Evolutionary conservation across 441 rosid species (phyloP), one percentile per base, ranked within the genome.

Genomic region (Arabidopsis lyrata): DNA sequence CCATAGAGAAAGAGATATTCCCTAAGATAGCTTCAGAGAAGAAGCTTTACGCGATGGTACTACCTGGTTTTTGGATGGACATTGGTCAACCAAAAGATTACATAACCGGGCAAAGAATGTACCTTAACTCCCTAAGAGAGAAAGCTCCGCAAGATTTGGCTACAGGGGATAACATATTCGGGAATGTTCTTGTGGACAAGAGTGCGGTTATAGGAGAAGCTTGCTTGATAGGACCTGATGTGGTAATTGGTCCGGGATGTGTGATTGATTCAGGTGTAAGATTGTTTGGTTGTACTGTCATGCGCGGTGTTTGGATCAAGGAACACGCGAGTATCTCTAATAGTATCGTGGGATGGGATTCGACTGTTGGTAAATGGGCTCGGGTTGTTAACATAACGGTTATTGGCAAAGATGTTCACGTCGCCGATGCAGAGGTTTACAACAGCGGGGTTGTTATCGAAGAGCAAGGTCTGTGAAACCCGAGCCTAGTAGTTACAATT

Each of bases 1-100:
- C 90, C 11, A 86, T 86, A 14, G 92, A 87, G 82, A 87, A 84
- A 81, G 90, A 86, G 68, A 80, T 87, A 44, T 86, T 88, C 86
- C 92, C 92, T 0, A 81, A 70, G 67, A 86, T 88, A 62, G 87
- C 86, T 3, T 75, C 81, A 3, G 92, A 81, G 50, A 72, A 79
- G 41, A 80, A 72, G 83, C 88, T 88, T 29, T 83, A 71, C 14
- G 92, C 90, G 0, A 86, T 88, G 90, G 88, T 84, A 8, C 77
- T 88, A 14, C 84, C 87, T 2, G 90, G 90, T 14, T 88, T 88
- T 34, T 88, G 90, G 90, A 88, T 88, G 90, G 92, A 88, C 73
- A 76, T 88, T 52, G 90, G 90, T 24, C 87, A 84, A 63, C 90
- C 90, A 1, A 82, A 76, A 79, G 90, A 86, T 66, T 83, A 86